Evolutionary conservation across 2,329 filamentous ascomycete species (phyloP).

Genomic region (Fusarium incarnatum): DNA sequence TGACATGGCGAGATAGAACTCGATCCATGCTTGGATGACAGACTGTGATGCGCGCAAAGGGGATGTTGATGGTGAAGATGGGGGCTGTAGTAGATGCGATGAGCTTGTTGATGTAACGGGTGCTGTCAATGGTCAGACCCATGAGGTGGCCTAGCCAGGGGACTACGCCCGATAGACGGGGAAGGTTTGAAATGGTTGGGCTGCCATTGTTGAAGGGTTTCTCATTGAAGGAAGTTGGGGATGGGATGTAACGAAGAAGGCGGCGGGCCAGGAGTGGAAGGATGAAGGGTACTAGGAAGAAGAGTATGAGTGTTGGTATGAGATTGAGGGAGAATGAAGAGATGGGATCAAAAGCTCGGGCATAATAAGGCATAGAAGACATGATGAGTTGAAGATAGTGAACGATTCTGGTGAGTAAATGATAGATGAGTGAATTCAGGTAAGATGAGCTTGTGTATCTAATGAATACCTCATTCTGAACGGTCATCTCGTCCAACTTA

Average conservation of each 20-base stretch:
- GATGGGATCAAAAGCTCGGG: conserved; percentile 4
- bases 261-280: conserved; percentile 14
- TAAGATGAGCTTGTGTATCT: not conserved
- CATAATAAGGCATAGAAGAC: not conserved
- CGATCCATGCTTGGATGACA: conserved; percentile 47
- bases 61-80: conserved; percentile 48
- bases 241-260: conserved; percentile 1
- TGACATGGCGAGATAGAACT: conserved; percentile 44
- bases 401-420: not conserved
- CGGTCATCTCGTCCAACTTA: conserved; percentile 5
- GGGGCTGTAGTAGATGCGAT: conserved; percentile 40
- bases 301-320: conserved; percentile 18
- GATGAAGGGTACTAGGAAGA: conserved; percentile 4
- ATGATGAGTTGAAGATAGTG: not conserved
- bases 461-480: not conserved
- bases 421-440: not conserved
- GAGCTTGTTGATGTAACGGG: conserved; percentile 45
- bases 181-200: conserved; percentile 39
- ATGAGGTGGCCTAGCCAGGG: conserved; percentile 46
- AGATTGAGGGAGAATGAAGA: conserved; percentile 17
- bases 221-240: conserved; percentile 15
- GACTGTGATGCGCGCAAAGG: conserved; percentile 46
- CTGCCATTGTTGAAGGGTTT: conserved; percentile 6
- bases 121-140: conserved; percentile 41
- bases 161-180: conserved; percentile 35